Base-by-base conservation (phyloP, 345 rosid species). In the Brassica rapa region DNA sequence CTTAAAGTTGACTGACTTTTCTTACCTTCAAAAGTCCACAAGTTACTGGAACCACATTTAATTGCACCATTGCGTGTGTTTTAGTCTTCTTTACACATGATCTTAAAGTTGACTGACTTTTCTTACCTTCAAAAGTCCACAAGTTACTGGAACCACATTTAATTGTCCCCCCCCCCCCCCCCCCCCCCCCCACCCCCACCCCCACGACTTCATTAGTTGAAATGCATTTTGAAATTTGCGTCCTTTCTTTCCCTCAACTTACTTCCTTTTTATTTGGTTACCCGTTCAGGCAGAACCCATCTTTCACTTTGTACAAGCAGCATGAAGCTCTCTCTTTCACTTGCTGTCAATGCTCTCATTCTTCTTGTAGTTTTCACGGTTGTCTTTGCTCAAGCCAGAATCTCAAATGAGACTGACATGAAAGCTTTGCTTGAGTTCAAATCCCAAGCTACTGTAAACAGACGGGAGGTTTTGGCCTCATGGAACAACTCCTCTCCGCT, bases 351-450 rank as follows among this genome's bases (percentile, higher is more conserved):
- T 8, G 10, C 46, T 55, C 12, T 79, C 51, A 5, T 29, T 29
- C 41, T 80, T 8, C 51, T 74, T 69, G 8, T 27, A 37, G 53
- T 53, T 51, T 19, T 59, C 35, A 21, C 39, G 1, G 6, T 65
- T 27, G 7, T 66, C 69, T 46, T 46, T 72, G 24, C 64, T 24
- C 46, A 66, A 15, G 12, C 9, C 8, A 79, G 33, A 43, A 56
- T 72, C 32, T 72, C 73, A 3, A 66, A 72, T 29, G 83, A 83
- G 55, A 80, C 73, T 41, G 84, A 84, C 11, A 66, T 6, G 59
- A 4, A 62, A 21, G 71, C 84, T 43, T 46, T 81, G 73, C 39
- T 67, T 41, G 73, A 56, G 64, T 81, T 84, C 74, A 81, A 84
- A 76, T 71, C 75, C 15, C 79, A 24, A 15, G 70, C 76, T 49